Conservation (phyloP, 495 filamentous ascomycete genomes). For the Aspergillus affinis region DNA sequence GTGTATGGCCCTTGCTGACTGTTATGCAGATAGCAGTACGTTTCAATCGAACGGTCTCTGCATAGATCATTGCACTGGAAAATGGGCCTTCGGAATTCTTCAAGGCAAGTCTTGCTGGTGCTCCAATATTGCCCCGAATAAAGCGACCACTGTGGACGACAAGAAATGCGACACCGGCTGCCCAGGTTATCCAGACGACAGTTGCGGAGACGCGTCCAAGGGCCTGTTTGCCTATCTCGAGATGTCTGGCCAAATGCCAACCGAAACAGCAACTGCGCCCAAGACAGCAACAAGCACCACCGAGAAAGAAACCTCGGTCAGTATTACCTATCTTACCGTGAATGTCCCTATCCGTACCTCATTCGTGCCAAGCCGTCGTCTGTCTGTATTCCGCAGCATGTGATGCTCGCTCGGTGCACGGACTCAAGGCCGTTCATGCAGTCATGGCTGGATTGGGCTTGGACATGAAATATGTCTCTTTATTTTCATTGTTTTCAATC, state of each 20-base stretch:
- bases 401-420: neutral
- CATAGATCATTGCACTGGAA: slow-evolving; percentile 46
- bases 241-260: slow-evolving; percentile 25
- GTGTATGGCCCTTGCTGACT: slow-evolving; percentile 14
- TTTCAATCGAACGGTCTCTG: slow-evolving; percentile 71
- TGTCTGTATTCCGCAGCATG: neutral
- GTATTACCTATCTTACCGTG: slow-evolving; percentile 1
- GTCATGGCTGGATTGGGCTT: neutral
- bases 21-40: slow-evolving; percentile 45
- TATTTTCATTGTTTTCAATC: no score
- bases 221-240: slow-evolving; percentile 61
- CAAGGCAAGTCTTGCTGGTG: slow-evolving; percentile 72
- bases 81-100: slow-evolving; percentile 68
- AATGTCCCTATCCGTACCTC: neutral
- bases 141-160: slow-evolving; percentile 32
- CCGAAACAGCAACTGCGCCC: slow-evolving; percentile 36
- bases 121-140: slow-evolving; percentile 63
- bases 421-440: neutral
- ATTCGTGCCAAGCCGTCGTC: neutral
- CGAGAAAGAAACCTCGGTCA: slow-evolving; percentile 5
- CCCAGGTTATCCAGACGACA: slow-evolving; percentile 65
- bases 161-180: slow-evolving; percentile 57
- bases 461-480: neutral
- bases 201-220: slow-evolving; percentile 57
- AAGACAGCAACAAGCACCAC: slow-evolving; percentile 28